These are phyloP conservation scores for Fragaria iinumae DNA, from an alignment of 306 rosid species.

Conservation along the genomic window DNA sequence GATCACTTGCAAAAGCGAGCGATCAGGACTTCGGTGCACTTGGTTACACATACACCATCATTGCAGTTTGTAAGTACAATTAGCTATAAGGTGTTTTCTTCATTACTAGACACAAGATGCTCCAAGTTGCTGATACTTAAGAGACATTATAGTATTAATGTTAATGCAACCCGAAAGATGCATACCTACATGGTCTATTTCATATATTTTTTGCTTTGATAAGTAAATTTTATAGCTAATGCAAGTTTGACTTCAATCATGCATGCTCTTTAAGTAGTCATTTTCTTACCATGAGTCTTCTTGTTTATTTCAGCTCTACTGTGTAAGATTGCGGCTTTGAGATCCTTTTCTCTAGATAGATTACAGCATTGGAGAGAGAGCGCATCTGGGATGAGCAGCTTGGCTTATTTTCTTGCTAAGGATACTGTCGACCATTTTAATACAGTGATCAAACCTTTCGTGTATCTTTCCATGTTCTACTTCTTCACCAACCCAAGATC, in stretches of 20 bases:
- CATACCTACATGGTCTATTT: neutral
- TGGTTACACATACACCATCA: slow-evolving; percentile 78
- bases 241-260: neutral
- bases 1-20: slow-evolving; percentile 59
- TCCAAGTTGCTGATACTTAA: neutral
- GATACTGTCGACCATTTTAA: slow-evolving; percentile 87
- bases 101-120: neutral
- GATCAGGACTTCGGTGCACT: slow-evolving; percentile 74
- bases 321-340: slow-evolving; percentile 88
- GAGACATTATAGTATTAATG: neutral
- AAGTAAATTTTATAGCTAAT: neutral
- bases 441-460: slow-evolving; percentile 74
- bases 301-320: slow-evolving; percentile 77
- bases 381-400: slow-evolving; percentile 89
- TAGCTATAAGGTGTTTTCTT: slow-evolving; percentile 12
- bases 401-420: slow-evolving; percentile 95
- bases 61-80: slow-evolving; percentile 83
- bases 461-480: slow-evolving; percentile 92
- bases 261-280: slow-evolving; percentile 13
- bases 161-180: neutral
- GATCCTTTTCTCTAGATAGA: slow-evolving; percentile 84
- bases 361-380: slow-evolving; percentile 89
- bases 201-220: neutral
- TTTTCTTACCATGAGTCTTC: slow-evolving; percentile 22
- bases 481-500: slow-evolving; percentile 93